These are phyloP conservation scores for Musa itinerans DNA, from an alignment of 176 grass and related monocot genomes.

Conservation along the genomic window DNA sequence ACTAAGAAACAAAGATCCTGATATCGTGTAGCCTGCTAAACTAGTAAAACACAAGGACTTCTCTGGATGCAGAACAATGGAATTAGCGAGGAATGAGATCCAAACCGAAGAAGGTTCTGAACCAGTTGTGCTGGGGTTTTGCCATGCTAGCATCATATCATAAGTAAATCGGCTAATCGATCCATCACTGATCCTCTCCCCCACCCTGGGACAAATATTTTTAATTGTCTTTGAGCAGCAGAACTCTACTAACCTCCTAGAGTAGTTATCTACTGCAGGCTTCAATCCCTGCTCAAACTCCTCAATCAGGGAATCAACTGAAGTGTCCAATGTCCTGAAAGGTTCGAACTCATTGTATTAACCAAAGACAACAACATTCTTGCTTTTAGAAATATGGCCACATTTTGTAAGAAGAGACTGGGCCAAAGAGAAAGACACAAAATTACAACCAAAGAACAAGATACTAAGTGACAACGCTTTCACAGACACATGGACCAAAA, in stretches of 20 bases:
- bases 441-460: no score
- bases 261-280: slow-evolving; percentile 49
- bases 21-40: neutral
- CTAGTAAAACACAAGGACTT: neutral
- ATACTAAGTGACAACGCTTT: no score
- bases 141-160: slow-evolving; percentile 97
- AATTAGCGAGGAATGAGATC: neutral
- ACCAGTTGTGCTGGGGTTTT: slow-evolving; percentile 36
- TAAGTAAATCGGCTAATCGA: slow-evolving; percentile 64
- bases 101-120: slow-evolving; percentile 42
- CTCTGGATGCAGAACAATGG: neutral
- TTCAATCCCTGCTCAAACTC: slow-evolving; percentile 51
- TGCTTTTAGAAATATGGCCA: neutral
- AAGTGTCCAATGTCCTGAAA: slow-evolving; percentile 48
- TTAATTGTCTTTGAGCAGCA: slow-evolving; percentile 56
- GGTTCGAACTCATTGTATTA: slow-evolving; percentile 7
- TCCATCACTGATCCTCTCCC: slow-evolving; percentile 50
- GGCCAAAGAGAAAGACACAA: no score
- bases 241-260: slow-evolving; percentile 74
- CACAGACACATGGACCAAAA: no score
- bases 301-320: slow-evolving; percentile 37
- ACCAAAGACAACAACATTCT: neutral
- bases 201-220: slow-evolving; percentile 32
- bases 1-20: no score
- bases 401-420: no score